These are phyloP conservation scores for Aegilops sharonensis DNA, from an alignment of 176 grass and related monocot genomes.

Conservation along the genomic window DNA sequence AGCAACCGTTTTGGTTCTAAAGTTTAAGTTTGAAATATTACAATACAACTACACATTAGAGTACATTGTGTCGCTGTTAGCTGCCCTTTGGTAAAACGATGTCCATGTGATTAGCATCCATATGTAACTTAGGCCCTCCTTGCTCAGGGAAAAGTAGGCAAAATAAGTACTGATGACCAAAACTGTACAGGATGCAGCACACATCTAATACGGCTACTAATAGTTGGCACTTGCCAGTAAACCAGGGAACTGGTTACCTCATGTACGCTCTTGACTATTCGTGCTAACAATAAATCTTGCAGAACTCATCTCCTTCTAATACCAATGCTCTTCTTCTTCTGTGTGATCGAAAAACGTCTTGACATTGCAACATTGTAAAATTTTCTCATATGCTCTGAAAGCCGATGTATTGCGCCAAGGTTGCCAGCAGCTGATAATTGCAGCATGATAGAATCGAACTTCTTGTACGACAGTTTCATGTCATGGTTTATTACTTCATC, in stretches of 20 bases:
- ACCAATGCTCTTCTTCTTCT: constrained; percentile 90
- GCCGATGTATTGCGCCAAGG: constrained; percentile 63
- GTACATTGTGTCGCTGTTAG: background rate
- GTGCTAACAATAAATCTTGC: background rate
- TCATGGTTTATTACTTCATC: constrained; percentile 71
- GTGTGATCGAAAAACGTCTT: constrained; percentile 69
- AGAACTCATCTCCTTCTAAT: constrained; percentile 53
- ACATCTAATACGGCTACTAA: background rate
- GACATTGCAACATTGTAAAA: constrained; percentile 97
- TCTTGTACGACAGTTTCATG: constrained; percentile 72
- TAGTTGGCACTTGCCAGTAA: background rate
- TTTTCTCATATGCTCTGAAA: constrained; percentile 89
- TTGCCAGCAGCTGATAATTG: constrained; percentile 66
- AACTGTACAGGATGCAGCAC: background rate
- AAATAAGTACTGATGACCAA: background rate
- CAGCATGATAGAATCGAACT: constrained; percentile 77
- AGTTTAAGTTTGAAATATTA: background rate
- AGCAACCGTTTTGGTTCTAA: background rate
- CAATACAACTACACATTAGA: background rate
- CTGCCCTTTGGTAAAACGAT: background rate
- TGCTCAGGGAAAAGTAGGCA: background rate
- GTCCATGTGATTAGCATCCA: background rate
- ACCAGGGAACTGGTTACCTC: constrained; percentile 20
- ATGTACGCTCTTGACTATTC: background rate
- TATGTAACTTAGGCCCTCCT: background rate